phyloP scores from a whole-genome alignment of 495 filamentous ascomycete genomes.

The Daldinia caldariorum region DNA sequence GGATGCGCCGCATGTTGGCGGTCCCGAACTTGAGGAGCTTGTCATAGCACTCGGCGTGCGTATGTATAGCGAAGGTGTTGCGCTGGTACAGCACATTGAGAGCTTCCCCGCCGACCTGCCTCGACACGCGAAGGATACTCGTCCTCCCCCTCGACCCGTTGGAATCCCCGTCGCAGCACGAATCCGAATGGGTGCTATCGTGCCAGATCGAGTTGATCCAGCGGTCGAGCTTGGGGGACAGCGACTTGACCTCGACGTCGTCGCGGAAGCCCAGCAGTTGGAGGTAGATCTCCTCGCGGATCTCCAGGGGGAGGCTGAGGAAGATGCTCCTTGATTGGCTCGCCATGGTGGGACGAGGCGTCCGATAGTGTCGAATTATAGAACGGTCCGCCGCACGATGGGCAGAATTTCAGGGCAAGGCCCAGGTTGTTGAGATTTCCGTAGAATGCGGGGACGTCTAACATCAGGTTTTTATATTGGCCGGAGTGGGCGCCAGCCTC shows the following conservation, averaged over 20 bases:
- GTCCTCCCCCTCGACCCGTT: neutral
- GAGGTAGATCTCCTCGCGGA: constrained; percentile 14
- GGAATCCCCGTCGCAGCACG: neutral
- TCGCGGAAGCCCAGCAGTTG: constrained; percentile 8
- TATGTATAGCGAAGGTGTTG: constrained; percentile 1
- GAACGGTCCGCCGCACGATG: neutral
- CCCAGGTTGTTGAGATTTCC: neutral
- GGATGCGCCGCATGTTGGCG: constrained; percentile 10
- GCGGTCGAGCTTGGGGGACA: neutral
- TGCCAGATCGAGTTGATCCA: neutral
- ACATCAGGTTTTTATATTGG: constrained; percentile 5
- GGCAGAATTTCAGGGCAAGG: neutral
- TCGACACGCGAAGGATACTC: constrained; percentile 11
- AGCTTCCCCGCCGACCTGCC: constrained; percentile 7
- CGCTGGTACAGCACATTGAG: constrained; percentile 7
- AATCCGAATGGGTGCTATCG: neutral
- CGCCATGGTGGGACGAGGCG: constrained; percentile 3
- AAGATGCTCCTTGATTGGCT: constrained; percentile 8
- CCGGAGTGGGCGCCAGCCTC: neutral
- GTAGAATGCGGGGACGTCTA: neutral
- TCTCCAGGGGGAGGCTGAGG: constrained; percentile 11
- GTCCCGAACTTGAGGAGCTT: neutral
- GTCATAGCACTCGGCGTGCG: neutral
- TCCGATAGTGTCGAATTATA: neutral
- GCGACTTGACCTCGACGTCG: constrained; percentile 2